Evolutionary conservation across 1,284 basidiomycete species (phyloP).

Genomic region (Boletus semigastroideus): DNA sequence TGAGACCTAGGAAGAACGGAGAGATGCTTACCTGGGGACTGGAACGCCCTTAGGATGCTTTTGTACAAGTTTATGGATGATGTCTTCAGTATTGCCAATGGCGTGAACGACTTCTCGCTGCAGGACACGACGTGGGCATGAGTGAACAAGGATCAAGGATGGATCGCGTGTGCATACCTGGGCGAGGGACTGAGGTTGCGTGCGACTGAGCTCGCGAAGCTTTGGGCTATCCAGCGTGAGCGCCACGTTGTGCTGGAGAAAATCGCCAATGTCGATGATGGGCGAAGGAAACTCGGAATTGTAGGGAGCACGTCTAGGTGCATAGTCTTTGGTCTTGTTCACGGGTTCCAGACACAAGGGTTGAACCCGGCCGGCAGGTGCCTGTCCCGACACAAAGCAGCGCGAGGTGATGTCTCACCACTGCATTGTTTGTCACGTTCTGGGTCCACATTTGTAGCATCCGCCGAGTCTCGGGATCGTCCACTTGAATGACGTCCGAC

Average conservation of each 20-base stretch:
- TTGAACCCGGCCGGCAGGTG: neutral
- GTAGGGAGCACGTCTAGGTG: neutral
- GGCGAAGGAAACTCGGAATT: too few relatives aligned
- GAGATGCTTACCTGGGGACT: slow-evolving; percentile 10
- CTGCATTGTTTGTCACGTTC: too few relatives aligned
- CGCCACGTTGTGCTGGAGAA: neutral
- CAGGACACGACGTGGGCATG: neutral
- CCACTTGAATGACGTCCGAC: too few relatives aligned
- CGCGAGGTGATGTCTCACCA: too few relatives aligned
- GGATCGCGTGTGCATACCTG: slow-evolving; percentile 16
- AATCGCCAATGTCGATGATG: neutral
- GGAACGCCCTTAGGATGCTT: slow-evolving; percentile 31
- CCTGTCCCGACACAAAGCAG: neutral
- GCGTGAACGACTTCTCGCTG: slow-evolving; percentile 26
- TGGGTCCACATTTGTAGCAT: neutral
- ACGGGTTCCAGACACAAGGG: neutral
- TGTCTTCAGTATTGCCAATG: slow-evolving; percentile 29
- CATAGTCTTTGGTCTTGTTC: neutral
- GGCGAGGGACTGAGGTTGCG: slow-evolving; percentile 28
- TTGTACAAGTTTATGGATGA: slow-evolving; percentile 23
- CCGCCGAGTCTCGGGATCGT: neutral
- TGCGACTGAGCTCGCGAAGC: slow-evolving; percentile 22
- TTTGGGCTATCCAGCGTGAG: slow-evolving; percentile 16
- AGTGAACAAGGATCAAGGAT: neutral
- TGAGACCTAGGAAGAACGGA: neutral